phyloP scores from a whole-genome alignment of 129 eudicot genomes.

The Calendula officinalis region DNA sequence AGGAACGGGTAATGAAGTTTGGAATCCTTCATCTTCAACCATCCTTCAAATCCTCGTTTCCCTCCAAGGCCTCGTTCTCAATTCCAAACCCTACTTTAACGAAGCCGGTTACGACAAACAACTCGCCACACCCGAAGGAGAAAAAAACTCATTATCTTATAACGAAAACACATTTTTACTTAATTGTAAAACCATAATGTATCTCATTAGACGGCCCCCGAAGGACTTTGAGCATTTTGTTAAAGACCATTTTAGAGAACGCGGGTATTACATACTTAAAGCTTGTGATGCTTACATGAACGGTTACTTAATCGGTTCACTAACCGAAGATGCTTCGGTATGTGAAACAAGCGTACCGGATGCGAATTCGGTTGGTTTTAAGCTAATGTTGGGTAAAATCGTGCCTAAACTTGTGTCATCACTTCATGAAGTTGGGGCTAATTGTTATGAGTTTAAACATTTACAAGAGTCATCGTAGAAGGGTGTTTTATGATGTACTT shows the following conservation, averaged over 20 bases:
- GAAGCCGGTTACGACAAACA: slow-evolving; percentile 99
- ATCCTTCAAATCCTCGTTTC: slow-evolving; percentile 97
- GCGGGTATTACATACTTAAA: slow-evolving; percentile 79
- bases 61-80: slow-evolving; percentile 95
- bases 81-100: slow-evolving; percentile 91
- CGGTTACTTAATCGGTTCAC: slow-evolving; percentile 84
- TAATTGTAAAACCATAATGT: slow-evolving; percentile 96
- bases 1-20: slow-evolving; percentile 96
- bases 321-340: slow-evolving; percentile 72
- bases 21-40: slow-evolving; percentile 94
- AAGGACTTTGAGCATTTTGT: slow-evolving; percentile 92
- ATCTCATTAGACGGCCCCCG: slow-evolving; percentile 89
- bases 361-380: slow-evolving; percentile 97
- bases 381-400: slow-evolving; percentile 83
- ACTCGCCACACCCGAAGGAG: slow-evolving; percentile 96
- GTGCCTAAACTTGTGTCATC: slow-evolving; percentile 69
- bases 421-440: slow-evolving; percentile 67
- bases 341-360: slow-evolving; percentile 48
- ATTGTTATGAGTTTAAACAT: slow-evolving; percentile 78
- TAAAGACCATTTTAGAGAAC: slow-evolving; percentile 66
- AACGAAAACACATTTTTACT: slow-evolving; percentile 93
- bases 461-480: slow-evolving; percentile 44
- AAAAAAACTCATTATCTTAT: slow-evolving; percentile 91
- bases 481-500: no score
- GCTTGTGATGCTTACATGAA: slow-evolving; percentile 98